These are phyloP conservation scores for Dioscorea dumetorum DNA, from an alignment of 106 monocot species.

Conservation along the genomic window DNA sequence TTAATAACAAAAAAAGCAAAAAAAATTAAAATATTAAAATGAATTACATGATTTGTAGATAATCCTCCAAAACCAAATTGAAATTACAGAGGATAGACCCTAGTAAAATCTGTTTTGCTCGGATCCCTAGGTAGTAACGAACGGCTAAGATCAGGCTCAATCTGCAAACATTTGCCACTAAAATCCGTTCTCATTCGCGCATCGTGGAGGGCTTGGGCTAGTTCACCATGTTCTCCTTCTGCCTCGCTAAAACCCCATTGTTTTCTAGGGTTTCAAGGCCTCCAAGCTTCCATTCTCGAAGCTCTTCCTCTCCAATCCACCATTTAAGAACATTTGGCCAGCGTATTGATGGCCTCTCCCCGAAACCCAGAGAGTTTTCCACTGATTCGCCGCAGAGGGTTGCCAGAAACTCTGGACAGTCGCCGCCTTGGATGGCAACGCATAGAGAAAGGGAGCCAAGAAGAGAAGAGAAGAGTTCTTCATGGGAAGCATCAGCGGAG, in stretches of 20 bases:
- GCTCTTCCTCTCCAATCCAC: neutral
- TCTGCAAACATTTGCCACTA: no score
- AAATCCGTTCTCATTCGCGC: no score
- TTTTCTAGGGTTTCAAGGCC: conserved; percentile 11
- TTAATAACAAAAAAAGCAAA: no score
- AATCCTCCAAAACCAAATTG: no score
- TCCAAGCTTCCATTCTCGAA: neutral
- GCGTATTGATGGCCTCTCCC: no score
- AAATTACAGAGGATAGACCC: no score
- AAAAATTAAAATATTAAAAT: no score
- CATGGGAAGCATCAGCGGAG: conserved; percentile 77
- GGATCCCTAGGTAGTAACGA: no score
- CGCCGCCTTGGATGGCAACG: conserved; percentile 46
- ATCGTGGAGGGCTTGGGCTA: no score
- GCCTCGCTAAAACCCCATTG: conserved; percentile 11
- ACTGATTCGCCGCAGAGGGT: neutral
- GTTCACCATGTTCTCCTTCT: conserved; percentile 5
- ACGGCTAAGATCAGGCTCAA: no score
- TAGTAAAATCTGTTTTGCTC: no score
- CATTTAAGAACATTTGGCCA: neutral
- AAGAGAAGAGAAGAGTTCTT: conserved; percentile 13
- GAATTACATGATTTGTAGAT: no score
- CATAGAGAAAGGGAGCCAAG: conserved; percentile 20
- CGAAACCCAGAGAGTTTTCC: conserved; percentile 29
- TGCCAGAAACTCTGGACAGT: neutral